Conservation (phyloP, 495 filamentous ascomycete species). For the Penicillium pulvis region DNA sequence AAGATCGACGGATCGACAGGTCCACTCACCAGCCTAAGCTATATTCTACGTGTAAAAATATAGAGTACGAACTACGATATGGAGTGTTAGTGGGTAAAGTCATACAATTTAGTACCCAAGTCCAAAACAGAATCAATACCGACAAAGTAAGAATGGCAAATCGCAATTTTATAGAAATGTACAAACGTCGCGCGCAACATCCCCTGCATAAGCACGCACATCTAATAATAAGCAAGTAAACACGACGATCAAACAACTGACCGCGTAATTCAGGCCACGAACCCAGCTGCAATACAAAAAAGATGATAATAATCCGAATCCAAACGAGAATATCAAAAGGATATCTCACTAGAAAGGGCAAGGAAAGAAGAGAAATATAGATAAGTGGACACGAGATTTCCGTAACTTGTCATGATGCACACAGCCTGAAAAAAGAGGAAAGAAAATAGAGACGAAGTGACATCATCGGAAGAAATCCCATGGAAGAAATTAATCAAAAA, state of each 20-base stretch:
- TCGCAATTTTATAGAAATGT: too few relatives aligned
- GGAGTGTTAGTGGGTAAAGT: background rate
- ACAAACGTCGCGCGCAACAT: too few relatives aligned
- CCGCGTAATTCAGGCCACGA: too few relatives aligned
- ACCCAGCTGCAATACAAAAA: too few relatives aligned
- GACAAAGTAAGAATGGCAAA: too few relatives aligned
- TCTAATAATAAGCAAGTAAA: too few relatives aligned
- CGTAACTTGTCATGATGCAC: background rate
- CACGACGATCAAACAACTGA: too few relatives aligned
- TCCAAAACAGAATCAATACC: background rate
- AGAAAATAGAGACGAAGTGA: background rate
- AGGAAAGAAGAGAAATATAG: background rate
- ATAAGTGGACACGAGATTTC: background rate
- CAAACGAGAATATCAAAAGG: background rate
- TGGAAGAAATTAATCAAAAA: background rate
- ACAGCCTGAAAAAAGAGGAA: background rate
- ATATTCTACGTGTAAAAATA: background rate
- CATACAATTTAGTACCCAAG: background rate
- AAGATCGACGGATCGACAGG: conserved; percentile 7
- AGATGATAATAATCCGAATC: background rate
- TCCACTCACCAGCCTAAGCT: background rate
- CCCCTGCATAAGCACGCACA: background rate
- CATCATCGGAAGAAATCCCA: background rate
- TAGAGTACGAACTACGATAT: background rate
- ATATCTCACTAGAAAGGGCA: background rate